Conservation (phyloP, 441 rosid genomes). For the Rhodomyrtus psidioides region DNA sequence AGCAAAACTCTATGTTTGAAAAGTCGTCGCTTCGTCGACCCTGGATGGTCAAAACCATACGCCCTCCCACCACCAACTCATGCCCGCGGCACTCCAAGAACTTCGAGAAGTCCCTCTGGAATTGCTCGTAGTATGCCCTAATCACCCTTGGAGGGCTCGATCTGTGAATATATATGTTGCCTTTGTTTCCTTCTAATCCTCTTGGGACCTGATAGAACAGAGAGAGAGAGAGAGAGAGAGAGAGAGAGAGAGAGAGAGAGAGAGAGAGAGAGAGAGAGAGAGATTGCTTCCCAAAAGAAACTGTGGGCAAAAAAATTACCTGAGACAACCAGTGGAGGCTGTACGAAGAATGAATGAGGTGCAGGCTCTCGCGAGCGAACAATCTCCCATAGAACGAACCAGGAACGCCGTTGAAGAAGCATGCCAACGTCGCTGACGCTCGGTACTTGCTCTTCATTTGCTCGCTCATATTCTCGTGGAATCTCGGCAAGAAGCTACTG, state of each 20-base stretch:
- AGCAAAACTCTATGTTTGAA: not conserved
- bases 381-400: constrained; percentile 30
- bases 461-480: constrained; percentile 4
- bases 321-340: constrained; percentile 32
- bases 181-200: not conserved
- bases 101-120: not conserved
- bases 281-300: not conserved
- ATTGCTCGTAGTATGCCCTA: not conserved
- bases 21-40: not conserved
- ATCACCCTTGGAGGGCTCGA: not conserved
- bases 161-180: not conserved
- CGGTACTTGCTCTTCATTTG: not conserved
- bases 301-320: not conserved
- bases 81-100: not conserved
- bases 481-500: not conserved
- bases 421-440: not conserved
- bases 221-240: too few relatives aligned
- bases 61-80: not conserved
- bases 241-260: too few relatives aligned
- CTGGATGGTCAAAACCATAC: not conserved
- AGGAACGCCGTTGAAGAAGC: constrained; percentile 29
- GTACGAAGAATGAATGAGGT: constrained; percentile 38
- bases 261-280: not conserved
- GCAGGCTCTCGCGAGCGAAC: constrained; percentile 11
- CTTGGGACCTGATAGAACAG: not conserved